Conservation (phyloP, 352 stramenopile genomes). For the Globisporangium barbulae region DNA sequence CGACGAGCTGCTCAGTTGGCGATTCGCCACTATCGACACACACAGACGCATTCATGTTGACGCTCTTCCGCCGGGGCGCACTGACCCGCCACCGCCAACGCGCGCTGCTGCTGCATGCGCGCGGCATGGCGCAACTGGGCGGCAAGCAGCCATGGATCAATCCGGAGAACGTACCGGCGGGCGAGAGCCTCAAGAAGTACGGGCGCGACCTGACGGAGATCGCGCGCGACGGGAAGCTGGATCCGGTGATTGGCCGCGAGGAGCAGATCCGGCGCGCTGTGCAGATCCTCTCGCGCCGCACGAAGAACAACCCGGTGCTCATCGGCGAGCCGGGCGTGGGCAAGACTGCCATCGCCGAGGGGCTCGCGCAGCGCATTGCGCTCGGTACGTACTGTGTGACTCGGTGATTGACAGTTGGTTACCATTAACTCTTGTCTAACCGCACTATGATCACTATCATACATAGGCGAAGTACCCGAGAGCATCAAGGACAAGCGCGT, state of each 20-base stretch:
- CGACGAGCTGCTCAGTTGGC: neutral
- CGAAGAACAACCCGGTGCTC: slow-evolving; percentile 98
- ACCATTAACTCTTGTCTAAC: too few relatives aligned
- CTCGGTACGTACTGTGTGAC: slow-evolving; percentile 27
- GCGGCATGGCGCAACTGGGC: slow-evolving; percentile 15
- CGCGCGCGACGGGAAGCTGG: slow-evolving; percentile 94
- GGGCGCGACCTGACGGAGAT: slow-evolving; percentile 92
- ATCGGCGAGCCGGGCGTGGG: slow-evolving; percentile 96
- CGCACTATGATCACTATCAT: too few relatives aligned
- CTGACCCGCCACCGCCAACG: neutral
- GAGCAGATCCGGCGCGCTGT: slow-evolving; percentile 96
- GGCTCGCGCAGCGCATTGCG: slow-evolving; percentile 93
- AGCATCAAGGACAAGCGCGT: slow-evolving; percentile 89
- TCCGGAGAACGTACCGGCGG: slow-evolving; percentile 73
- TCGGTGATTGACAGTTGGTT: too few relatives aligned
- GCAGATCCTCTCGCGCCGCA: slow-evolving; percentile 94
- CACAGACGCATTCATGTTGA: neutral
- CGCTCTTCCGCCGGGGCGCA: neutral
- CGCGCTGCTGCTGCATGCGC: neutral
- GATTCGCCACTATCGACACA: neutral
- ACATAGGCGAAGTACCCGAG: slow-evolving; percentile 95
- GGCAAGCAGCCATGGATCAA: slow-evolving; percentile 57
- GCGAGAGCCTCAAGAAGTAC: slow-evolving; percentile 92
- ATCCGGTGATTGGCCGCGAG: slow-evolving; percentile 97
- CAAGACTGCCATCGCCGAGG: slow-evolving; percentile 96